phyloP scores from a whole-genome alignment of 192 early-diverging fungal genomes.

The Diversispora eburnea region DNA sequence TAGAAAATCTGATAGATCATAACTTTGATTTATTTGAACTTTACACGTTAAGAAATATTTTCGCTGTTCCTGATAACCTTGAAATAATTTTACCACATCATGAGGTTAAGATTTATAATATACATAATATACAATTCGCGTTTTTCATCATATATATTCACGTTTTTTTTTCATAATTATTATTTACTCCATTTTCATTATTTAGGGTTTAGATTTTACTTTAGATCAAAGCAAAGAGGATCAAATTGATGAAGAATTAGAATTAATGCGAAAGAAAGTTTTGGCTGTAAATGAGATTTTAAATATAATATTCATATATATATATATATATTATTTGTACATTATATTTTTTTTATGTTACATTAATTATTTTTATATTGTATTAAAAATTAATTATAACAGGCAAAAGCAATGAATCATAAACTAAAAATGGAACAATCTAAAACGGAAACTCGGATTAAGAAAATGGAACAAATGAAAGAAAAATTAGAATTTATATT shows the following conservation, averaged over 20 bases:
- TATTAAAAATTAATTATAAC: background rate
- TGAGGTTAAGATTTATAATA: constrained; percentile 35
- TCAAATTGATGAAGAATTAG: constrained; percentile 40
- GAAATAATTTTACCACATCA: constrained; percentile 52
- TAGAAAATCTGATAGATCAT: constrained; percentile 76
- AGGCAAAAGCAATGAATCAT: constrained; percentile 43
- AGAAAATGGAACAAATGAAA: background rate
- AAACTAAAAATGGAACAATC: constrained; percentile 35
- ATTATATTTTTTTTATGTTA: background rate
- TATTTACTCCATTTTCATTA: background rate
- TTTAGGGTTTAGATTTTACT: constrained; percentile 35
- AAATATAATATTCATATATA: background rate
- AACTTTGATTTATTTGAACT: constrained; percentile 83
- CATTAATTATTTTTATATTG: background rate
- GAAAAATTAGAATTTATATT: constrained; percentile 9
- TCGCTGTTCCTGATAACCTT: constrained; percentile 60
- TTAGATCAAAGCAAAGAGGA: constrained; percentile 34
- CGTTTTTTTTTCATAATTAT: background rate
- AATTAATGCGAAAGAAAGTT: constrained; percentile 37
- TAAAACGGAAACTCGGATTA: constrained; percentile 24
- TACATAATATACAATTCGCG: background rate
- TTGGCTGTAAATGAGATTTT: constrained; percentile 33
- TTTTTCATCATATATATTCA: background rate
- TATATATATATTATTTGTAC: background rate
- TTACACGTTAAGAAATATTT: constrained; percentile 70